A percentile compares a stretch with the other conserved stretches of the same genome.
Conservation (phyloP, 768 basidiomycete species). For the Auricularia cornea region DNA sequence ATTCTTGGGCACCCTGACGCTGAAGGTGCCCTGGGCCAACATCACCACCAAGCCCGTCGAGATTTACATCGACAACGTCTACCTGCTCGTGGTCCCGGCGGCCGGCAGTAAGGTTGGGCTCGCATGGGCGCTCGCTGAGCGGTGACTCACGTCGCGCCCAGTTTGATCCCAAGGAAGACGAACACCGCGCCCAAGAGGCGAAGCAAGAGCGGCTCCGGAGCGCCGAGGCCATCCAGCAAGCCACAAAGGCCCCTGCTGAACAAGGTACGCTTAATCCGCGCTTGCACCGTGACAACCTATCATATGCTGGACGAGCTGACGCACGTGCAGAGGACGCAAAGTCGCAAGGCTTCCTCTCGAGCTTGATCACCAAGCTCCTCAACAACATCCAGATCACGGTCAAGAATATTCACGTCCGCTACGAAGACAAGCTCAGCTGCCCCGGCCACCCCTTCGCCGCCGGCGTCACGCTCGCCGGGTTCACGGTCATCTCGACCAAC, state of each 20-base stretch:
- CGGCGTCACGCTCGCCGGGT: slow-evolving; percentile 80
- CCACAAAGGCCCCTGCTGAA: not conserved
- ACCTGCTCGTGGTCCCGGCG: slow-evolving; percentile 83
- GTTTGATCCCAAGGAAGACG: slow-evolving; percentile 77
- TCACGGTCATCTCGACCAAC: slow-evolving; percentile 84
- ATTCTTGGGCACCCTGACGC: slow-evolving; percentile 75
- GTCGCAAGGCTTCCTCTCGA: slow-evolving; percentile 77
- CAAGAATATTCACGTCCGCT: slow-evolving; percentile 92
- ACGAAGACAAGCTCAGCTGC: slow-evolving; percentile 90
- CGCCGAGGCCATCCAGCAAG: slow-evolving; percentile 68
- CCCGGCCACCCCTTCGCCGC: slow-evolving; percentile 93
- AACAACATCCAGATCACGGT: slow-evolving; percentile 96
- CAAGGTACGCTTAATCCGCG: not conserved
- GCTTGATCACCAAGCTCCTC: slow-evolving; percentile 79
- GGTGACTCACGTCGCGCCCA: slow-evolving; percentile 1
- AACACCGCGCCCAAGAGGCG: slow-evolving; percentile 65
- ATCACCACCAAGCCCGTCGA: slow-evolving; percentile 86
- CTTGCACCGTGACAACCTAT: not conserved
- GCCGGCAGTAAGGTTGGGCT: slow-evolving; percentile 41
- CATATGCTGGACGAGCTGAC: not conserved
- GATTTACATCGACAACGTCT: slow-evolving; percentile 87
- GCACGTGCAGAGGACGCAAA: slow-evolving; percentile 39
- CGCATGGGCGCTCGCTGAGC: not conserved
- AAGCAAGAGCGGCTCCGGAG: slow-evolving; percentile 85
- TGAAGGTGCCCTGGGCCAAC: slow-evolving; percentile 86